Evolutionary conservation across 1,139 yeast species (phyloP), one percentile per base, ranked within the genome.

Genomic region (Taphrina communis): DNA sequence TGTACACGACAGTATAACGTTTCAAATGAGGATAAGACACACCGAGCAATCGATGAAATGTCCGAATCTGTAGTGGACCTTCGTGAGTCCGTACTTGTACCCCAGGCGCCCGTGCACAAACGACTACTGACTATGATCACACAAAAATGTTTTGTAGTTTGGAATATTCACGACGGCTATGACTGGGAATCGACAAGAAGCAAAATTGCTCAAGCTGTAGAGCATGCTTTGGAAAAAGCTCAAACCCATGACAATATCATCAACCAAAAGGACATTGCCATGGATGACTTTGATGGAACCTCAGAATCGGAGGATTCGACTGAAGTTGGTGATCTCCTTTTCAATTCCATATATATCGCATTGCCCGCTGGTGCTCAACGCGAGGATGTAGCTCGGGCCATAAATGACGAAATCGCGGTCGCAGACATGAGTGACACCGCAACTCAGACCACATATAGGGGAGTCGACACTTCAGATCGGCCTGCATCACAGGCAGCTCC

Each of bases 151-250:
- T 82, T 81, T 59, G 77, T 82, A 0, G 78, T 78, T 3, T 78
- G 94, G 71, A 86, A 84, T 70, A 78, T 94, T 52, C 87, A 85
- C 76, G 99, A 94, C 79, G 99, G 99, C 0, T 94, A 88, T 75
- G 99, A 94, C 76, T 92, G 98, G 97, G 84, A 84, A 70, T 86
- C 85, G 62, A 91, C 98, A 0, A 82, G 96, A 71, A 82, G 82
- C 53, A 82, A 86, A 0, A 88, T 94, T 38, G 80, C 83, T 31
- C 84, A 82, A 6, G 90, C 90, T 0, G 88, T 93, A 0, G 83
- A 82, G 69, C 78, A 84, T 46, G 85, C 89, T 14, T 90, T 88
- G 73, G 80, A 44, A 63, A 48, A 70, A 70, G 55, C 71, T 65
- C 62, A 71, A 53, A 38, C 41, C 5, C 42, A 35, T 12, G 38